Conservation (phyloP, 1,139 yeast species). For the Petasospora rhodanensis region DNA sequence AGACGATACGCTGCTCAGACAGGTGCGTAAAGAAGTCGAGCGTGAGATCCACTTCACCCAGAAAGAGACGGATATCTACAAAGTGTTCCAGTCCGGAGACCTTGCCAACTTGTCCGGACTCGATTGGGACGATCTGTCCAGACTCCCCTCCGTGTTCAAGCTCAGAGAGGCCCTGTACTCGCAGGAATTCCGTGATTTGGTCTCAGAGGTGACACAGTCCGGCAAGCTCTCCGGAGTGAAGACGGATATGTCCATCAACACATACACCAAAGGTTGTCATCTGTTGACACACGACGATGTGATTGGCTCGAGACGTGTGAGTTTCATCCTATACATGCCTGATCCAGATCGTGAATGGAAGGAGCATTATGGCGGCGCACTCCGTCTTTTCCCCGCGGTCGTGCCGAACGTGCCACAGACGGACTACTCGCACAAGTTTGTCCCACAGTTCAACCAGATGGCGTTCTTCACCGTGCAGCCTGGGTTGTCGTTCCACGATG, state of each 20-base stretch:
- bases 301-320: constrained; percentile 89
- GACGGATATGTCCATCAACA: constrained; percentile 89
- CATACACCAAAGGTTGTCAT: constrained; percentile 92
- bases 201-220: constrained; percentile 80
- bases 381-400: constrained; percentile 80
- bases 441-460: constrained; percentile 93
- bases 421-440: constrained; percentile 63
- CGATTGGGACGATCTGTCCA: constrained; percentile 65
- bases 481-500: constrained; percentile 95
- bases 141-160: constrained; percentile 70
- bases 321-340: constrained; percentile 87
- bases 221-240: constrained; percentile 86
- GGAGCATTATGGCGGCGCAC: constrained; percentile 85
- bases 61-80: constrained; percentile 96
- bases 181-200: constrained; percentile 71
- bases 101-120: constrained; percentile 88
- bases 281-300: constrained; percentile 95
- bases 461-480: constrained; percentile 97
- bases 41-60: constrained; percentile 82
- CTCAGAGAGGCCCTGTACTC: constrained; percentile 86
- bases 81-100: constrained; percentile 93
- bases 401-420: constrained; percentile 87
- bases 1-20: constrained; percentile 69
- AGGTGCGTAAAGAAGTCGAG: constrained; percentile 81
- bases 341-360: constrained; percentile 91